Conservation (phyloP, 2,329 filamentous ascomycete genomes). For the Fusarium duplospermum region DNA sequence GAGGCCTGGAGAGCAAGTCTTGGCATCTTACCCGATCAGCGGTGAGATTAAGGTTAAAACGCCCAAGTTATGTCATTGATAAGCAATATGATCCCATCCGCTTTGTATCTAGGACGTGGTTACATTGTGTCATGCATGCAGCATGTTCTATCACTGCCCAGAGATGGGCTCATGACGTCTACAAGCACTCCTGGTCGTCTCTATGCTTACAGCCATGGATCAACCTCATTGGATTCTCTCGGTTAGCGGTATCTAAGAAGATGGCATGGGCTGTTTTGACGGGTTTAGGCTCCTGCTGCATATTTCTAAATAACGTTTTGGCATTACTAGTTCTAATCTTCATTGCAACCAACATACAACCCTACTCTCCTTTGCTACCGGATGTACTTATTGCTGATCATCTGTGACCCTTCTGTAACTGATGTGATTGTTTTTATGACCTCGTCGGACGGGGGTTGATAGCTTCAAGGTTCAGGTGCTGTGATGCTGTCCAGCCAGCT, state of each 20-base stretch:
- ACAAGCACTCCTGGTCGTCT: neutral
- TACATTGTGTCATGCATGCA: neutral
- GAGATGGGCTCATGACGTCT: neutral
- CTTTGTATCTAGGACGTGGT: neutral
- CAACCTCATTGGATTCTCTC: neutral
- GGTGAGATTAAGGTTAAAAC: neutral
- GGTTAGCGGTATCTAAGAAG: neutral
- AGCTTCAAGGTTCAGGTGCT: neutral
- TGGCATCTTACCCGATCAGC: neutral
- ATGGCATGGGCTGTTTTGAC: neutral
- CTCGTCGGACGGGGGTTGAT: neutral
- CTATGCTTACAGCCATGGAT: neutral
- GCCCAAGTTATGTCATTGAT: neutral
- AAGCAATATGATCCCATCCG: neutral
- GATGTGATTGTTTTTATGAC: neutral
- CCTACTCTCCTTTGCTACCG: neutral
- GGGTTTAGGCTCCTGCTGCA: neutral
- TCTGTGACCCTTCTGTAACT: neutral
- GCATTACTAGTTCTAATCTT: neutral
- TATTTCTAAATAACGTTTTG: neutral
- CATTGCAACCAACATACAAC: neutral
- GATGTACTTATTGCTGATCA: neutral
- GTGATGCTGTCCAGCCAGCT: neutral
- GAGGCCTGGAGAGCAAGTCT: neutral
- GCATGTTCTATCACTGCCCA: neutral